Base-by-base conservation (phyloP, 2,329 filamentous ascomycete genomes). In the Trichoderma aggressivum region DNA sequence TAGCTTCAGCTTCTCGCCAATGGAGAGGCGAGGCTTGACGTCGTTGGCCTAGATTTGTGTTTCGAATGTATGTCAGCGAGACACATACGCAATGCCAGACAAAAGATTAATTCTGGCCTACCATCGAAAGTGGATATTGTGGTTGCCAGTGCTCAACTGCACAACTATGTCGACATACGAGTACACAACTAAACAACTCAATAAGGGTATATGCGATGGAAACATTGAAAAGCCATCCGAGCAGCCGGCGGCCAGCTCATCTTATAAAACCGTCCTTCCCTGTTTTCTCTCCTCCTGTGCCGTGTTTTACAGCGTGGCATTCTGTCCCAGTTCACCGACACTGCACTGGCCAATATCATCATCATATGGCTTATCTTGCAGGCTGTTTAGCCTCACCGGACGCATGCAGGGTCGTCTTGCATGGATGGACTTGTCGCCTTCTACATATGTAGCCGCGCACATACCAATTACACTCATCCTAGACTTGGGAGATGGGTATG, bases 1-100 rank as follows among this genome's bases (percentile, higher is more conserved):
- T 56, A 77, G 24, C 18, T 60, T 59, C 14, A 74, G 24, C 21
- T 68, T 74, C 66, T 77, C 75, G 14, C 71, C 39, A 30, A 73
- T 47, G 16, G 74, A 76, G 28, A 77, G 71, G 26, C 70, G 67
- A n/a, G 75, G 75, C 50, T 74, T 76, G 62, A 70, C 59, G 26
- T 70, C 24, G 50, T 47, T 14, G 14, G 28, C 55, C 65, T 71
- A 12, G 11, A 12, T 21, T 11, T 28, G 32, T 16, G 21, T 50
- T n/a, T 3, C 50, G 10, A 56, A 11, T 36, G 5, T 10, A 14
- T 56, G 24, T 67, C 53, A 59, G 36, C 28, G 14, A 67, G 16
- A 26, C 24, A 24, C 18, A 18, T 18, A 16, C 21, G 2, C 1
- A 6, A 58, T 58, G 5, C 28, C 21, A 21, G 4, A 3, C 16